Base-by-base conservation (phyloP, 768 basidiomycete species). In the Infundibulicybe gibba region DNA sequence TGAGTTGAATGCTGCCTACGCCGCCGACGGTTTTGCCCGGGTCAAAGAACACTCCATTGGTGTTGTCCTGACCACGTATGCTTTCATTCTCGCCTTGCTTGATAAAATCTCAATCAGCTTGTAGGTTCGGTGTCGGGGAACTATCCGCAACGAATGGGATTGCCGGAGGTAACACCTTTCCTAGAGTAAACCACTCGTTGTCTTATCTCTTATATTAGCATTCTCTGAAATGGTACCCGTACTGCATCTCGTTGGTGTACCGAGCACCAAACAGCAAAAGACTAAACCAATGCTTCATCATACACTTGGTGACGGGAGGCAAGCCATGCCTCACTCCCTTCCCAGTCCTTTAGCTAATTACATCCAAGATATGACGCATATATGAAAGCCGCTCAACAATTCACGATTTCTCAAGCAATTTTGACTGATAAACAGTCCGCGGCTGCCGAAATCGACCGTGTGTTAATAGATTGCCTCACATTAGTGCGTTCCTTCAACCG, bases 111-210 rank as follows among this genome's bases (percentile, higher is more conserved):
- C 48, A 33, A 32, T 11, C 41, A 32, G 39, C 15, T 1, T 15
- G 5, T 44, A 87, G 85, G 2, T 95, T 94, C 53, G 94, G 94
- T 45, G 94, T 97, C n/a, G 94, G 94, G 13, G 94, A 97, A 62
- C 68, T 95, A 38, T 88, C 85, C 34, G 92, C 93, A 3, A 82
- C 87, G 32, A 90, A 91, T 55, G 88, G 89, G 35, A 80, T 94
- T 50, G 90, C 87, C 21, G 86, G 86, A 56, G 80, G 85, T 79
- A 54, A 48, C 17, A n/a, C 14, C n/a, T 38, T 19, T 10, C n/a
- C 4, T 38, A 70, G 51, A 9, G 40, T 11, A 1, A 32, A 30
- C 30, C 14, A 8, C 40, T 32, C 34, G 3, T 11, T 8, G 35
- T 40, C 32, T 12, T 5, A 21, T 43, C 9, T 44, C 37, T 25